Evolutionary conservation across 2,329 filamentous ascomycete species (phyloP).

Genomic region (Talaromyces sp.): DNA sequence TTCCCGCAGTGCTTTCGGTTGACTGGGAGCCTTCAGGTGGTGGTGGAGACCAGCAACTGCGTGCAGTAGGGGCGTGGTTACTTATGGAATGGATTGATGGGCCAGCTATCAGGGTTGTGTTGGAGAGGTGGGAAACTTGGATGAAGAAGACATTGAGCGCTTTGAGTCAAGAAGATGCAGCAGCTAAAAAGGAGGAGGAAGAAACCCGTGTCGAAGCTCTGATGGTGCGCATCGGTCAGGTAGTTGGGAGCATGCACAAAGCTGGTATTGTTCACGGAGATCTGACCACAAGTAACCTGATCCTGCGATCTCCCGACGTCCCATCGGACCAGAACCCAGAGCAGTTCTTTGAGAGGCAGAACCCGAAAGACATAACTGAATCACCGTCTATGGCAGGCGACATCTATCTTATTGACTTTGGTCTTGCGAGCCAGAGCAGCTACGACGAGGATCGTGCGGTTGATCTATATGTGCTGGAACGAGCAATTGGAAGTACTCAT

Average conservation of each 20-base stretch:
- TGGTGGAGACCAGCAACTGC: slow-evolving; percentile 47
- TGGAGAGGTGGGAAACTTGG: slow-evolving; percentile 63
- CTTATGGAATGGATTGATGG: slow-evolving; percentile 83
- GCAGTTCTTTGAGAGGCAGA: slow-evolving; percentile 3
- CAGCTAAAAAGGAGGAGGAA: slow-evolving; percentile 29
- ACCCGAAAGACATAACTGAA: slow-evolving; percentile 15
- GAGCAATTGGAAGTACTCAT: slow-evolving; percentile 92
- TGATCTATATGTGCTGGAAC: slow-evolving; percentile 90
- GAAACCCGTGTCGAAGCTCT: slow-evolving; percentile 54
- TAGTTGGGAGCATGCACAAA: slow-evolving; percentile 71
- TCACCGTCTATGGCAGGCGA: slow-evolving; percentile 55
- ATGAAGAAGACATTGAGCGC: slow-evolving; percentile 29
- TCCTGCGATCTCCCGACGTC: slow-evolving; percentile 68
- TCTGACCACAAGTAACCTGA: slow-evolving; percentile 94
- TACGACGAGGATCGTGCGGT: slow-evolving; percentile 92
- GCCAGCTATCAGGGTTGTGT: slow-evolving; percentile 59
- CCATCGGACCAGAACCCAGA: slow-evolving; percentile 10
- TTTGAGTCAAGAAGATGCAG: slow-evolving; percentile 9
- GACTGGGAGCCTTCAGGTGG: slow-evolving; percentile 47
- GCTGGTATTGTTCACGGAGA: slow-evolving; percentile 91
- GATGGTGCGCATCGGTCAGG: slow-evolving; percentile 64
- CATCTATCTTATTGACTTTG: slow-evolving; percentile 90
- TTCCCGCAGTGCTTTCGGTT: slow-evolving; percentile 72
- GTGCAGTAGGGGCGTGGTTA: slow-evolving; percentile 68
- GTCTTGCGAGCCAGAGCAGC: slow-evolving; percentile 72